Evolutionary conservation across 805 yeast genomes (phyloP), one percentile per base, ranked within the genome.

Genomic region (Candida tibetensis): DNA sequence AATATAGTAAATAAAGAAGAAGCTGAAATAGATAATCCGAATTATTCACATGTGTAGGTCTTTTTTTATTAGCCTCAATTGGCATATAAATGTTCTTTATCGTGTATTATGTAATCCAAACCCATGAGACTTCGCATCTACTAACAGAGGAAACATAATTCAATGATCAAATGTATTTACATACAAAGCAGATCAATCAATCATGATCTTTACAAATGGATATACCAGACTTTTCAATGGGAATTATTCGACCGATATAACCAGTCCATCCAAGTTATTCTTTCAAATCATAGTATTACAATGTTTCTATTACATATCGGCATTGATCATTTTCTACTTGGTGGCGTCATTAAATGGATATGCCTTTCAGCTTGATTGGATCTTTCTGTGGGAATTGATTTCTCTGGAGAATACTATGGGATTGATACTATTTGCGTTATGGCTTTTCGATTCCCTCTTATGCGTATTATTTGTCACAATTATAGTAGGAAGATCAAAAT

Each of bases 401-500:
- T 73, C 85, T 4, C 68, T 81, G 42, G 85, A 82, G 34, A 88
- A 86, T 54, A 79, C 95, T 1, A 66, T 85, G 56, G 98, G 98
- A 2, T 66, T 89, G 55, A 79, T 85, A 0, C 62, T 91, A 30
- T 75, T 82, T 25, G 58, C 77, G 5, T 60, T 90, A 40, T 91
- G 98, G 98, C 66, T 91, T 12, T 59, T 88, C 34, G 95, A 85
- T 57, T 73, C 96, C 0, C 70, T 93, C 30, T 66, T 93, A 28
- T 83, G 95, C 48, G 96, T 89, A 1, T 60, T 87, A 8, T 88
- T 87, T 55, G 80, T 91, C 54, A 87, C 95, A 1, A 62, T 90
- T 2, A 80, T 91, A 18, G 96, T 91, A 9, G 96, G 98, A 0
- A 71, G 98, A 40, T 85, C 95, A 29, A 93, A 91, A 58, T 66